These are phyloP conservation scores for Cladosporium sp. DNA, from an alignment of 2,329 filamentous ascomycete species.

Conservation along the genomic window DNA sequence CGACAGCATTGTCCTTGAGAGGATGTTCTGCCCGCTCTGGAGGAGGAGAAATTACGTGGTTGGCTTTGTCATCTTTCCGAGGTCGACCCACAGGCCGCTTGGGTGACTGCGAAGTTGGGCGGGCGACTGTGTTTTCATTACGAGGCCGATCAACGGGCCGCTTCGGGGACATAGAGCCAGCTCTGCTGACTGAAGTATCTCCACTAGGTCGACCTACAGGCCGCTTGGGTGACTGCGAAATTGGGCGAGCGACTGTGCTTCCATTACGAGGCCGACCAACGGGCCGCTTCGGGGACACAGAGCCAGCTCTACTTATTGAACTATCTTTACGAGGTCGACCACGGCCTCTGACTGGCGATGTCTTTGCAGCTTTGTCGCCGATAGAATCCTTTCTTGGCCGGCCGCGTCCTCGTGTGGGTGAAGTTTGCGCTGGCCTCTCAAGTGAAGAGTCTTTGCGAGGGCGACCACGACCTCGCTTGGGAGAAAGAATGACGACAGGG, in stretches of 20 bases:
- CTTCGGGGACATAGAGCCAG: neutral
- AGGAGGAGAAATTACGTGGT: neutral
- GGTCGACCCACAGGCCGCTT: conserved; percentile 7
- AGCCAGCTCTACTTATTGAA: neutral
- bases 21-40: neutral
- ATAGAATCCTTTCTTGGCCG: conserved; percentile 21
- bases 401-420: conserved; percentile 20
- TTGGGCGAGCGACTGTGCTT: neutral
- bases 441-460: conserved; percentile 25
- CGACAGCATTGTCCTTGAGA: neutral
- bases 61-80: neutral
- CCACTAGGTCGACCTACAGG: conserved; percentile 4
- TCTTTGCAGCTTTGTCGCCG: neutral
- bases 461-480: conserved; percentile 23
- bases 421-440: neutral
- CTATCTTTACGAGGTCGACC: neutral
- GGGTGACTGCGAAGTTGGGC: conserved; percentile 15
- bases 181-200: too few relatives aligned
- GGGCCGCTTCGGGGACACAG: conserved; percentile 4
- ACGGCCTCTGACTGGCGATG: neutral
- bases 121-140: neutral
- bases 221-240: neutral
- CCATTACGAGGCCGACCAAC: conserved; percentile 6
- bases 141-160: conserved; percentile 6
- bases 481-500: neutral